Base-by-base conservation (phyloP, 257 asterid genomes). In the Salvia splendens region DNA sequence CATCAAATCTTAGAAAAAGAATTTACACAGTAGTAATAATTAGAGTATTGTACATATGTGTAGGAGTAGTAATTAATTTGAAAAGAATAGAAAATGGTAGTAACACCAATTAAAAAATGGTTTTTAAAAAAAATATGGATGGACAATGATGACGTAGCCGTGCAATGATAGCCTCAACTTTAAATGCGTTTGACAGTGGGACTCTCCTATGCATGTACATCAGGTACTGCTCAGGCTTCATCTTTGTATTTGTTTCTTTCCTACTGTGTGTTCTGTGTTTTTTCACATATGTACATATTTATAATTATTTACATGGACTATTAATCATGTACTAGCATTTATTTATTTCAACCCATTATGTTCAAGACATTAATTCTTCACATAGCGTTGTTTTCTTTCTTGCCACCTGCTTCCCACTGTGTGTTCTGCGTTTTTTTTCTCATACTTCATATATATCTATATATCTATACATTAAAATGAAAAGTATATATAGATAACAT, bases 71-170 rank as follows among this genome's bases (percentile, higher is more conserved):
- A 15, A 50, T 53, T 53, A 20, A 9, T 24, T n/a, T 12, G 1
- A 33, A 38, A 41, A 28, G 6, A 35, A 4, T 7, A 46, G 8
- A 3, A 16, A 16, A 0, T 20, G 30, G 30, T 24, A 3, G 30
- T 24, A 24, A 24, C 30, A 24, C 30, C 30, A 24, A 32, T 2
- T 5, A 3, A 46, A 8, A 5, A n/a, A 12, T 10, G 2, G 5
- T 4, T 3, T 8, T 5, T 1, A 16, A 45, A 10, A 52, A 11
- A 68, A 54, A 7, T 46, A 7, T 40, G 75, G 43, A 71, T 43
- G 77, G 81, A 73, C 79, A 80, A 80, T 80, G 83, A 83, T 81
- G 87, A 83, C 82, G 89, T 77, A 69, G 55, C 53, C 43, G 76
- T 78, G 87, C 69, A 86, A 86, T 86, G 86, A 86, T 86, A 64